phyloP scores from a whole-genome alignment of 2,329 filamentous ascomycete genomes.

The Ophiobolus disseminans region DNA sequence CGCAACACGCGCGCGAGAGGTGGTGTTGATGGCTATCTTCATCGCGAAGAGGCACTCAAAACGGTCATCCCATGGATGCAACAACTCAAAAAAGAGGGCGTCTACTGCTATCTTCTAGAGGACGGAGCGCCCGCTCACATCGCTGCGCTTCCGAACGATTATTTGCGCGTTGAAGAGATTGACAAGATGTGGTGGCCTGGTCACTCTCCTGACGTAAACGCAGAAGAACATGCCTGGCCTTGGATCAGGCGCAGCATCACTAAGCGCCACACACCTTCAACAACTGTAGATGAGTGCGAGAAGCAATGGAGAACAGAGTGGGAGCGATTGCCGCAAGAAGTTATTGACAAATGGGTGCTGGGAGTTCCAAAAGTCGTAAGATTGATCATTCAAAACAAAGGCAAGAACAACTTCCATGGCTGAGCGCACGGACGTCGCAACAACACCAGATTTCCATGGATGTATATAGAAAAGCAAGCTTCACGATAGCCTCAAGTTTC shows the following conservation, averaged over 20 bases:
- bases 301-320: not conserved
- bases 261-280: not conserved
- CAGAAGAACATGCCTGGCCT: slow-evolving; percentile 1
- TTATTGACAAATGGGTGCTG: not conserved
- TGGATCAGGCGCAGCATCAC: not conserved
- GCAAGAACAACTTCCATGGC: not conserved
- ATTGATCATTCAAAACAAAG: not conserved
- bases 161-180: not conserved
- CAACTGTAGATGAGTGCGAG: not conserved
- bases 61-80: too few relatives aligned
- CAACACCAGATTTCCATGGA: not conserved
- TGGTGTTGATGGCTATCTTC: too few relatives aligned
- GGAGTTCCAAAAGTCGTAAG: not conserved
- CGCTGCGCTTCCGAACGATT: not conserved
- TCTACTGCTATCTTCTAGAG: too few relatives aligned
- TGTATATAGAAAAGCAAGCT: too few relatives aligned
- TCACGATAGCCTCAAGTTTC: too few relatives aligned
- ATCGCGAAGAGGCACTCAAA: too few relatives aligned
- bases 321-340: not conserved
- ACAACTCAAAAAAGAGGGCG: too few relatives aligned
- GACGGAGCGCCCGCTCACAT: not conserved
- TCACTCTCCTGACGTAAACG: slow-evolving; percentile 1
- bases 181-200: slow-evolving; percentile 2
- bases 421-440: not conserved
- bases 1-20: too few relatives aligned